phyloP scores from a whole-genome alignment of 2,329 filamentous ascomycete species.

The Rhynchosporium secalis region DNA sequence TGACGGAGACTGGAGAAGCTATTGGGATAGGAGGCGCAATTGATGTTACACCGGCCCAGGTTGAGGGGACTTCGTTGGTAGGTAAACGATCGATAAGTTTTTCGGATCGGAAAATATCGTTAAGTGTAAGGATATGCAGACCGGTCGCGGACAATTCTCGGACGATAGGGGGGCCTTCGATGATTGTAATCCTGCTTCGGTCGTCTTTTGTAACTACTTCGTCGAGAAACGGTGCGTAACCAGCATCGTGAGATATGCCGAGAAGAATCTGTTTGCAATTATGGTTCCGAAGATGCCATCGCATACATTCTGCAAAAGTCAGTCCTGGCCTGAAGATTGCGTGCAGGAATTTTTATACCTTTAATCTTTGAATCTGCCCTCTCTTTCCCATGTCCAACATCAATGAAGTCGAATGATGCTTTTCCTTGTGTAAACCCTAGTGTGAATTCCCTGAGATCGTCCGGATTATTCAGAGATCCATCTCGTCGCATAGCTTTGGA shows the following conservation, averaged over 20 bases:
- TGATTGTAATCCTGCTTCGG: conserved; percentile 50
- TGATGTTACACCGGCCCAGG: conserved; percentile 39
- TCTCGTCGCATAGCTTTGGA: conserved; percentile 51
- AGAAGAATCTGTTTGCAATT: conserved; percentile 64
- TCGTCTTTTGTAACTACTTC: conserved; percentile 50
- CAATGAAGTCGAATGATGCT: conserved; percentile 62
- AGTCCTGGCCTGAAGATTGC: conserved; percentile 14
- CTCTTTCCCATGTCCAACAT: conserved; percentile 60
- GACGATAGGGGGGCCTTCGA: conserved; percentile 55
- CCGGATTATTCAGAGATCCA: conserved; percentile 47
- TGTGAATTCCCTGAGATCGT: conserved; percentile 56
- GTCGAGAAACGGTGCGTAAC: conserved; percentile 60
- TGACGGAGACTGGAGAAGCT: conserved; percentile 27
- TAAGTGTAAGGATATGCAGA: conserved; percentile 49
- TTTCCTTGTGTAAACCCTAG: conserved; percentile 60
- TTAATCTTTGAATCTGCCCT: conserved; percentile 60
- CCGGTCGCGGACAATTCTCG: conserved; percentile 51
- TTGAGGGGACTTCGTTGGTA: conserved; percentile 26
- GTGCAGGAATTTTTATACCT: conserved; percentile 44
- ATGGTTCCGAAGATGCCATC: conserved; percentile 59
- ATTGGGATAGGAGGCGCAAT: conserved; percentile 29
- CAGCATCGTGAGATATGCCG: conserved; percentile 61
- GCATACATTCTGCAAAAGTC: conserved; percentile 40
- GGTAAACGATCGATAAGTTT: conserved; percentile 48
- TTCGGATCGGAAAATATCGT: conserved; percentile 54